Evolutionary conservation across 2,329 filamentous ascomycete genomes (phyloP).

Genomic region (Colletotrichum magnum): DNA sequence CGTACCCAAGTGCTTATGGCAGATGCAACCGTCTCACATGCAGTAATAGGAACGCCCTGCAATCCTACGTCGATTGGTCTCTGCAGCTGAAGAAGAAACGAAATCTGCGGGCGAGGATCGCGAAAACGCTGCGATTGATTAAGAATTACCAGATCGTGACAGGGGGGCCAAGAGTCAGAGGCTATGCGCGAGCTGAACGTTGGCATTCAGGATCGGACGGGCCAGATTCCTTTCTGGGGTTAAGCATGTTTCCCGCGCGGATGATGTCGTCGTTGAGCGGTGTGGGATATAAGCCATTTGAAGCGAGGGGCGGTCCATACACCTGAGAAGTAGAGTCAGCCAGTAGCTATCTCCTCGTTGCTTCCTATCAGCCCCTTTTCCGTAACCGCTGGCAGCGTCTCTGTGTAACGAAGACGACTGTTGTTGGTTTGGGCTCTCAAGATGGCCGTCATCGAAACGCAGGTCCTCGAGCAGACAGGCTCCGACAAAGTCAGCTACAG

Average conservation of each 20-base stretch:
- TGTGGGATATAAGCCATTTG: conserved; percentile 15
- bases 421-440: not conserved
- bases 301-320: not conserved
- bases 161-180: not conserved
- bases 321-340: not conserved
- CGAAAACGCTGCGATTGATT: not conserved
- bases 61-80: conserved; percentile 15
- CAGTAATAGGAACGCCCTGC: conserved; percentile 10
- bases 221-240: not conserved
- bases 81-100: not conserved
- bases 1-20: conserved; percentile 37
- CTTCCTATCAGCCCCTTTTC: not conserved
- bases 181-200: not conserved
- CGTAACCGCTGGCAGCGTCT: too few species aligned
- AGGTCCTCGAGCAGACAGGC: not conserved
- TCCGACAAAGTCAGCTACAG: not conserved
- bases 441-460: conserved; percentile 6
- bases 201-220: conserved; percentile 8
- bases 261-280: conserved; percentile 2
- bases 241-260: not conserved
- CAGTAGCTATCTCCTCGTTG: not conserved
- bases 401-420: not conserved
- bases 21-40: conserved; percentile 38
- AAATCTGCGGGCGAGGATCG: not conserved
- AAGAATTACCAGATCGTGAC: not conserved